A percentile compares a stretch with the other conserved stretches of the same genome.
Evolutionary conservation across 345 rosid species (phyloP).

Genomic region (Syzygium aqueum): DNA sequence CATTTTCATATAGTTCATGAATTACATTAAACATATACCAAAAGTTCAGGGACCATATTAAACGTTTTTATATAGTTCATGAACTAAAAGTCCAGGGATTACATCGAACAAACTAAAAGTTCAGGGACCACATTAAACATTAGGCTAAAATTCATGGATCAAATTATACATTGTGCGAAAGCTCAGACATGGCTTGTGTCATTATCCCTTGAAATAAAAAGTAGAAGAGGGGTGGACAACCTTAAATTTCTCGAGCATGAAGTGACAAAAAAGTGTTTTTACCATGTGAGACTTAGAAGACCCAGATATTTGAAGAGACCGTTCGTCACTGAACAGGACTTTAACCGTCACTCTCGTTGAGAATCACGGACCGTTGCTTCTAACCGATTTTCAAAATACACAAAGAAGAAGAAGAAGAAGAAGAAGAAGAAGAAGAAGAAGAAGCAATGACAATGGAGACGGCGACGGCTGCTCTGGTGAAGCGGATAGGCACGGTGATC

Average conservation of each 20-base stretch:
- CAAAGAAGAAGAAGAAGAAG: background rate
- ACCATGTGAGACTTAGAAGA: background rate
- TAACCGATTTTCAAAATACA: background rate
- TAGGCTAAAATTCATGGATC: too few species aligned
- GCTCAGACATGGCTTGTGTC: too few species aligned
- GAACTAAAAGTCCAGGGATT: too few species aligned
- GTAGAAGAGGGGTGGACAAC: background rate
- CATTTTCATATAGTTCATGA: too few species aligned
- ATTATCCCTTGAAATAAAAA: background rate
- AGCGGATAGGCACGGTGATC: slow-evolving; percentile 39
- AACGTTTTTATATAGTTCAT: too few species aligned
- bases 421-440: background rate
- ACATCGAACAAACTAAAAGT: too few species aligned
- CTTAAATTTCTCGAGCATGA: background rate
- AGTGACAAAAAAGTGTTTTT: background rate
- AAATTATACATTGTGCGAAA: too few species aligned
- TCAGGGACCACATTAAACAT: too few species aligned
- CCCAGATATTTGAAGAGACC: background rate
- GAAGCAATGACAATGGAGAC: background rate
- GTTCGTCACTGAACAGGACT: background rate
- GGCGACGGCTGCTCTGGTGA: slow-evolving; percentile 4
- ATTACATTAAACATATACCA: too few species aligned
- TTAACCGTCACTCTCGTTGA: background rate
- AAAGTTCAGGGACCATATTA: too few species aligned
- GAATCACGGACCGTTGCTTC: background rate